Conservation (phyloP, 495 filamentous ascomycete species). For the Tuber melanosporum region DNA sequence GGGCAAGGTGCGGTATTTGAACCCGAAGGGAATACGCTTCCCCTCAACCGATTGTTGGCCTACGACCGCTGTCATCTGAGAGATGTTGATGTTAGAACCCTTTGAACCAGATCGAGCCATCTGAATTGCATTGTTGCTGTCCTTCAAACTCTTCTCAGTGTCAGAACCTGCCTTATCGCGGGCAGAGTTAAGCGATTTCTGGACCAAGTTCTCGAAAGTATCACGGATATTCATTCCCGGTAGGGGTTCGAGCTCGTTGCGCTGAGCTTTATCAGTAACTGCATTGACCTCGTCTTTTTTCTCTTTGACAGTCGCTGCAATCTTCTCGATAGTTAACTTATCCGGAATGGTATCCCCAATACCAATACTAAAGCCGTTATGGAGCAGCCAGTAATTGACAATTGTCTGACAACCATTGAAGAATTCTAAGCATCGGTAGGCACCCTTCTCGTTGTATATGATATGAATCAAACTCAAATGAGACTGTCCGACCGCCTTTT, state of each 20-base stretch:
- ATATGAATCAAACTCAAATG: slow-evolving; percentile 86
- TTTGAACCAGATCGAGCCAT: slow-evolving; percentile 97
- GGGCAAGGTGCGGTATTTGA: slow-evolving; percentile 94
- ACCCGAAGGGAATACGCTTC: slow-evolving; percentile 98
- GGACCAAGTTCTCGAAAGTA: slow-evolving; percentile 94
- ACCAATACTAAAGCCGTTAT: slow-evolving; percentile 95
- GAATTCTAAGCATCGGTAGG: slow-evolving; percentile 77
- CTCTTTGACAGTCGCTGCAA: slow-evolving; percentile 66
- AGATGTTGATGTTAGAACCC: slow-evolving; percentile 97
- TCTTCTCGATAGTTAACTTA: slow-evolving; percentile 66
- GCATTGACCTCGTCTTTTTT: slow-evolving; percentile 72
- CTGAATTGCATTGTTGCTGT: slow-evolving; percentile 87
- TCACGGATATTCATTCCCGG: slow-evolving; percentile 98
- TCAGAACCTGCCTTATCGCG: slow-evolving; percentile 93
- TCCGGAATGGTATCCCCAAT: slow-evolving; percentile 98
- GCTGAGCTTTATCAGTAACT: slow-evolving; percentile 69
- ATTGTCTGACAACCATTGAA: slow-evolving; percentile 92
- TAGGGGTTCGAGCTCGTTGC: slow-evolving; percentile 75
- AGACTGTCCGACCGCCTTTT: slow-evolving; percentile 87
- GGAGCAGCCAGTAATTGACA: slow-evolving; percentile 95
- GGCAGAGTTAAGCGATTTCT: slow-evolving; percentile 83
- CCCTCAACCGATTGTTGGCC: slow-evolving; percentile 97
- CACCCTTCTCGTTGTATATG: slow-evolving; percentile 90
- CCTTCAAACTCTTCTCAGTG: slow-evolving; percentile 85
- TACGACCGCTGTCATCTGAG: slow-evolving; percentile 96